Conservation (phyloP, 257 asterid species). For the Galeopsis tetrahit region DNA sequence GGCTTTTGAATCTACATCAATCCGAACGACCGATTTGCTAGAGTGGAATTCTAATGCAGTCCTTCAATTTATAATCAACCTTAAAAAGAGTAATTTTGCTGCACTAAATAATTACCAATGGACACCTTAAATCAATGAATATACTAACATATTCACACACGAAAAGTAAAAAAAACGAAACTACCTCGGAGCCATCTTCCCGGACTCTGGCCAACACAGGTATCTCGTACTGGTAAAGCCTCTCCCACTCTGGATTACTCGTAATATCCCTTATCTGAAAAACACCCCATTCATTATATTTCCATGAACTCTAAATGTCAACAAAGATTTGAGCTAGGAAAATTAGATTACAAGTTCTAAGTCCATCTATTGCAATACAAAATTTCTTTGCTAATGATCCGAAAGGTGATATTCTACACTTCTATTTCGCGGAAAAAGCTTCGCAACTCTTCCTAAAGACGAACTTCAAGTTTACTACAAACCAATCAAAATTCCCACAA, state of each 20-base stretch:
- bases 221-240: constrained; percentile 91
- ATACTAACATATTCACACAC: constrained; percentile 5
- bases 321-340: constrained; percentile 31
- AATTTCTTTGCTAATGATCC: neutral
- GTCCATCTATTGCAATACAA: neutral
- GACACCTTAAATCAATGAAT: constrained; percentile 12
- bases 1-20: neutral
- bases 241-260: constrained; percentile 84
- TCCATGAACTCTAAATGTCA: constrained; percentile 1
- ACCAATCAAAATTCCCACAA: constrained; percentile 2
- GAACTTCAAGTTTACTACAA: constrained; percentile 1
- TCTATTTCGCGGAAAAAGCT: neutral
- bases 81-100: neutral
- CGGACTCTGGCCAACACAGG: constrained; percentile 81
- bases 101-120: neutral
- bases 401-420: neutral
- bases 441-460: neutral
- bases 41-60: neutral
- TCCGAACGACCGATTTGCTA: neutral
- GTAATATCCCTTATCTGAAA: constrained; percentile 78
- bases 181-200: constrained; percentile 85
- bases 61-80: constrained; percentile 10
- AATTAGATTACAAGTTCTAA: neutral
- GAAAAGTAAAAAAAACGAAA: neutral
- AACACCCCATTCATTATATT: constrained; percentile 25